phyloP scores from a whole-genome alignment of 768 basidiomycete genomes.

The Suillus sp. region DNA sequence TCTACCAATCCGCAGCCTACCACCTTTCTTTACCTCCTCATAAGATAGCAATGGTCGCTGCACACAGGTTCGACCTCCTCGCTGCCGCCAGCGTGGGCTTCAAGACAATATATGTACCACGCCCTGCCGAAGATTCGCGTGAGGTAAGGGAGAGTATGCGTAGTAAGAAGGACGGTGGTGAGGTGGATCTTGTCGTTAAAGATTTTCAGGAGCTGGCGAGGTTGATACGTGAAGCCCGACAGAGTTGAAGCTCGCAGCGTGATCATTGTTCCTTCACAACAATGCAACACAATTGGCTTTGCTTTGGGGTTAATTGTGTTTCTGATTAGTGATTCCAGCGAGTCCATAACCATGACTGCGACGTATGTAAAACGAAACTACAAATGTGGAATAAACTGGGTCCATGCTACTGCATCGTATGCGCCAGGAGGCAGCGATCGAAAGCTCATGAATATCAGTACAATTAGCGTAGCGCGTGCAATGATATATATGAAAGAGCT shows the following conservation, averaged over 20 bases:
- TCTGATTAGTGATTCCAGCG: not conserved
- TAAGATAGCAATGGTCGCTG: conserved; percentile 64
- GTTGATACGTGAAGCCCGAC: conserved; percentile 22
- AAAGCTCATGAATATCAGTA: conserved; percentile 16
- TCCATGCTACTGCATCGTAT: conserved; percentile 22
- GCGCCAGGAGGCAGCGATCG: conserved; percentile 14
- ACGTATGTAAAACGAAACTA: not conserved
- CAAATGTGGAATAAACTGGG: conserved; percentile 16
- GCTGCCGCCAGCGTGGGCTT: conserved; percentile 55
- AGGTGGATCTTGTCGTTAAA: conserved; percentile 57
- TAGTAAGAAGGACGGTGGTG: conserved; percentile 54
- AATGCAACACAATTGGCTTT: not conserved
- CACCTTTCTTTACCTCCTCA: conserved; percentile 49
- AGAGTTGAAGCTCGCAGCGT: not conserved
- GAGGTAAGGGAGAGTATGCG: conserved; percentile 35
- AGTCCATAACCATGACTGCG: not conserved
- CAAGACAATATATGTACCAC: conserved; percentile 59
- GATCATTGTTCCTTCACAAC: not conserved
- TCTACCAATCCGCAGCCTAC: conserved; percentile 50
- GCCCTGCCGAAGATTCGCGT: conserved; percentile 46
- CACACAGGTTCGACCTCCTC: conserved; percentile 59
- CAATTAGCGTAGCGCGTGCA: conserved; percentile 17
- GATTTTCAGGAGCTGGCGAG: conserved; percentile 52
- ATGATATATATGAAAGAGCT: conserved; percentile 12
- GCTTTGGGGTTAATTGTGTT: not conserved